Evolutionary conservation across 331 rosid species (phyloP), one percentile per base, ranked within the genome.

Genomic region (Saraca asoca): DNA sequence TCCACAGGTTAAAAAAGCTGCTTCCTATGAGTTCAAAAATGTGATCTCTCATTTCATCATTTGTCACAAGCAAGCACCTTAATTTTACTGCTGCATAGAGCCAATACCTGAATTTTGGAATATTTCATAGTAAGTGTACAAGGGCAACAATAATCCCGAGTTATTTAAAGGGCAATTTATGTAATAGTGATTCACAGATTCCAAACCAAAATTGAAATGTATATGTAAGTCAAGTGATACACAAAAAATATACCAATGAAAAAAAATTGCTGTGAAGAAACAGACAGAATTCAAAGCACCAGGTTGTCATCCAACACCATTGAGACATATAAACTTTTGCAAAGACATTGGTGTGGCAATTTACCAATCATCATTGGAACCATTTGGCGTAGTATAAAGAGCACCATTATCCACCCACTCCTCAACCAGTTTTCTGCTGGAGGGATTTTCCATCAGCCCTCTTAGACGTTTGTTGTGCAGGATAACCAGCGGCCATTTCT

Each of bases 301-400:
- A 17, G 16, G 35, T 8, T 11, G 12, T 46, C 31, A 42, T 62
- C 63, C 71, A n/a, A n/a, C n/a, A 16, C 14, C 62, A 5, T 37
- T 9, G 9, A 39, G 59, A 43, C 33, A 45, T 7, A 13, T 62
- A 50, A 77, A 3, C 3, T 31, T 38, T 24, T 18, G 16, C 39
- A 7, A 7, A 46, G 53, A 73, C 18, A 34, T 60, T 50, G 37
- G 45, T 43, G 53, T 46, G 44, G 62, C 66, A 57, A 61, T 68
- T 68, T 84, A 93, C 97, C 98, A 93, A 78, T 93, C 98, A 67
- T 93, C 97, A 56, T 93, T 93, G 51, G 97, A 93, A 67, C 98
- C 95, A 58, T 51, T 83, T 15, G 96, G 97, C 7, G 98, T 93
- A 7, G 85, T 75, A 80, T 90, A 93, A 51, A 93, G 95, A 51